These are phyloP conservation scores for Apostasia ramifera DNA, from an alignment of 106 monocot genomes.

Conservation along the genomic window DNA sequence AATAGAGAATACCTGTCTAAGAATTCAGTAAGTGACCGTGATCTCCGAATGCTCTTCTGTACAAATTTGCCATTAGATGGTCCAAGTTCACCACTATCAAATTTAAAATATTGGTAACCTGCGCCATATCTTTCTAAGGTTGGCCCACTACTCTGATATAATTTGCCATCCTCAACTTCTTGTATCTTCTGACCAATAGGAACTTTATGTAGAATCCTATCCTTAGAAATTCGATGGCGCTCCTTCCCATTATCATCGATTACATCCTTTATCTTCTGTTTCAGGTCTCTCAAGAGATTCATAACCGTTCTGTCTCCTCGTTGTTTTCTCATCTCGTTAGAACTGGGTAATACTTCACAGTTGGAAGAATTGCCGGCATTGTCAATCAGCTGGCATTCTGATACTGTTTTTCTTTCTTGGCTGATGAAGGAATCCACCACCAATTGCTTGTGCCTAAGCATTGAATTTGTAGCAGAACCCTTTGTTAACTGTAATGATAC, in stretches of 20 bases:
- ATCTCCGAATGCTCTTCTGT: slow-evolving; percentile 15
- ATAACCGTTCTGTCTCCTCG: not conserved
- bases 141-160: not conserved
- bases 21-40: slow-evolving; percentile 38
- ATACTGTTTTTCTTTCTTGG: not conserved
- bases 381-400: not conserved
- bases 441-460: not conserved
- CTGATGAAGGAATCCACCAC: not conserved
- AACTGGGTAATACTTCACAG: not conserved
- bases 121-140: not conserved
- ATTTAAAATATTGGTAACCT: slow-evolving; percentile 6
- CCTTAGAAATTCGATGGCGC: slow-evolving; percentile 46
- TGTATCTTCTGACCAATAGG: slow-evolving; percentile 44
- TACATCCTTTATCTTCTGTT: slow-evolving; percentile 30
- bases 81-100: slow-evolving; percentile 1
- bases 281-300: slow-evolving; percentile 23
- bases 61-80: slow-evolving; percentile 3
- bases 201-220: slow-evolving; percentile 67
- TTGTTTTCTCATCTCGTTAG: slow-evolving; percentile 4
- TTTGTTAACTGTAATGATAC: not conserved
- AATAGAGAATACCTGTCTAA: slow-evolving; percentile 38
- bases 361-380: not conserved
- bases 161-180: slow-evolving; percentile 11
- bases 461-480: not conserved
- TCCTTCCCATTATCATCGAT: slow-evolving; percentile 35